These are phyloP conservation scores for Cephalotrichum gorgonifer DNA, from an alignment of 2,329 filamentous ascomycete species.

Conservation along the genomic window DNA sequence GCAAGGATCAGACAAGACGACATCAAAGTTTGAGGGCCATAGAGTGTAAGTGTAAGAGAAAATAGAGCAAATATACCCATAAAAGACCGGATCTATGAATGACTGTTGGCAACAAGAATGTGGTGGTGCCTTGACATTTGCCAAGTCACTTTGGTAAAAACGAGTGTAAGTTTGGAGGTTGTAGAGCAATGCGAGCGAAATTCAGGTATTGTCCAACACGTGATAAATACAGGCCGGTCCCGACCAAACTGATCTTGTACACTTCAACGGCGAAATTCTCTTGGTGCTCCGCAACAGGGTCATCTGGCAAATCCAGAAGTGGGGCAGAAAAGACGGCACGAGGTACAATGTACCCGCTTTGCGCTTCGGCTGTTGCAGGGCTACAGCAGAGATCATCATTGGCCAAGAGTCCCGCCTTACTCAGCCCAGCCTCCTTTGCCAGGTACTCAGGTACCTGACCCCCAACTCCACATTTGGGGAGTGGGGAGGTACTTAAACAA, in stretches of 20 bases:
- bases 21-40: neutral
- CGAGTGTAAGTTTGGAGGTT: neutral
- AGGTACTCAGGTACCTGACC: neutral
- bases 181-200: neutral
- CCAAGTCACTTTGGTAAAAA: neutral
- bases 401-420: neutral
- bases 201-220: neutral
- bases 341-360: too few relatives aligned
- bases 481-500: neutral
- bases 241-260: neutral
- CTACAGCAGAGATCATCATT: neutral
- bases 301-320: neutral
- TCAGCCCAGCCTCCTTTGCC: neutral
- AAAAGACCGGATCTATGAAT: too few relatives aligned
- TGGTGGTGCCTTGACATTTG: too few relatives aligned
- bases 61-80: too few relatives aligned
- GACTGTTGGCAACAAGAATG: too few relatives aligned
- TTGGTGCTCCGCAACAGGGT: neutral
- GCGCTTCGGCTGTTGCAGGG: neutral
- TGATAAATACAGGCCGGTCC: neutral
- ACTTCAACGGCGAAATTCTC: too few relatives aligned
- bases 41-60: neutral
- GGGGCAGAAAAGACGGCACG: neutral
- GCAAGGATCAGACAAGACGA: neutral
- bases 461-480: neutral